These are phyloP conservation scores for Setaria viridis DNA, from an alignment of 202 grass and related monocot genomes.

Conservation along the genomic window DNA sequence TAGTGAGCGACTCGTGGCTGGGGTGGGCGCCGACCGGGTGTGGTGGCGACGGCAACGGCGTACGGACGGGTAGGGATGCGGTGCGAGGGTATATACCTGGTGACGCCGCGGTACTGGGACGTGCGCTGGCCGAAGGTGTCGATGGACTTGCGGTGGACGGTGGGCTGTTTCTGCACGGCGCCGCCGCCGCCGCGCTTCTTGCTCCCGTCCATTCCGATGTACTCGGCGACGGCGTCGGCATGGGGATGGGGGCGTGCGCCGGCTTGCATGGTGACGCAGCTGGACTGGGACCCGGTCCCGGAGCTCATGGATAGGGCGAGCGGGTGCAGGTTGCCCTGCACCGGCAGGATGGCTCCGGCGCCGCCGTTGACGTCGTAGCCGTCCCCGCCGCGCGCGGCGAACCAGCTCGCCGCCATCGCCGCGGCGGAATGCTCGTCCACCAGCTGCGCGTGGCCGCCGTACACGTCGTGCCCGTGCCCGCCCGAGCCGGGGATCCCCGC, in stretches of 20 bases:
- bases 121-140: constrained; percentile 99
- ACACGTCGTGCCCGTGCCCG: constrained; percentile 57
- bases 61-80: neutral
- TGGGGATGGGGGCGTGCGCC: constrained; percentile 15
- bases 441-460: constrained; percentile 47
- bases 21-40: neutral
- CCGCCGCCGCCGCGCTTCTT: constrained; percentile 67
- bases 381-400: neutral
- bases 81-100: constrained; percentile 53
- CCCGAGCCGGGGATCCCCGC: constrained; percentile 22
- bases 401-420: constrained; percentile 49
- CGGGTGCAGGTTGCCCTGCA: constrained; percentile 51
- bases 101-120: constrained; percentile 94
- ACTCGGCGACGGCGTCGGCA: constrained; percentile 44
- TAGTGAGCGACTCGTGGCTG: neutral
- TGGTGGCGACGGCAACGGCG: neutral
- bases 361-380: neutral
- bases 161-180: constrained; percentile 67
- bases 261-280: constrained; percentile 71
- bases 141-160: constrained; percentile 90
- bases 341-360: constrained; percentile 16
- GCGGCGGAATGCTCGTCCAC: constrained; percentile 38
- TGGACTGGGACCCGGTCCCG: constrained; percentile 72
- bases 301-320: constrained; percentile 93
- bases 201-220: constrained; percentile 56